phyloP scores from a whole-genome alignment of 75 land plant genomes.

The Selaginella tamariscina region DNA sequence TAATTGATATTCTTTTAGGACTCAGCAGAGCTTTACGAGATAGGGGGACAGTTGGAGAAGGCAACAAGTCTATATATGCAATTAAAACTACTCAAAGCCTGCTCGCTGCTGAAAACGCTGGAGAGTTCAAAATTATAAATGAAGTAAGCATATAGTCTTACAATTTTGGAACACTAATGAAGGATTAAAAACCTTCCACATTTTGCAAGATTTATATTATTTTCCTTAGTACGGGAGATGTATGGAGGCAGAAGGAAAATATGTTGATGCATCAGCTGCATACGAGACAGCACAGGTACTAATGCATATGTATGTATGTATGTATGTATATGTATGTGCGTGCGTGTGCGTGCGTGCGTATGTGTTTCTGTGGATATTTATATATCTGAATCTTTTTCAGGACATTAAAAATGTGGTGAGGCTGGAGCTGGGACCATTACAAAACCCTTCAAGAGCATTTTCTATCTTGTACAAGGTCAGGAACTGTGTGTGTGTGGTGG shows the following conservation, averaged over 20 bases:
- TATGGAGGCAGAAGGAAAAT: slow-evolving; percentile 18
- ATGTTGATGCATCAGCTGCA: slow-evolving; percentile 24
- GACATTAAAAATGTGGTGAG: slow-evolving; percentile 26
- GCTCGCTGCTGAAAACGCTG: slow-evolving; percentile 13
- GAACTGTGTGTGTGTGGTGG: too few species aligned
- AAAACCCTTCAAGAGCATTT: slow-evolving; percentile 23
- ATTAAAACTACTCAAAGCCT: slow-evolving; percentile 18
- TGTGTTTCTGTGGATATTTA: background rate
- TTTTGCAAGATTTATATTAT: background rate
- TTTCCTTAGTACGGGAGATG: slow-evolving; percentile 25
- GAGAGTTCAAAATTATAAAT: slow-evolving; percentile 16
- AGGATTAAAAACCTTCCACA: background rate
- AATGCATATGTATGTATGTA: too few species aligned
- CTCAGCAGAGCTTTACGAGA: slow-evolving; percentile 28
- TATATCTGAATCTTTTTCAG: background rate
- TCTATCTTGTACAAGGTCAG: slow-evolving; percentile 19
- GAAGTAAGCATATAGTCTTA: slow-evolving; percentile 14
- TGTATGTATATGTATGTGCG: too few species aligned
- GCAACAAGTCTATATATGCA: slow-evolving; percentile 16
- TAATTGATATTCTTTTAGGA: slow-evolving; percentile 16
- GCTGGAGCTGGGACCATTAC: slow-evolving; percentile 17
- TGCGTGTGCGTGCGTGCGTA: background rate
- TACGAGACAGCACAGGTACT: slow-evolving; percentile 28
- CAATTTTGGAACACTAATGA: background rate
- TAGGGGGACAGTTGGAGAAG: slow-evolving; percentile 21